Base-by-base conservation (phyloP, 176 grass and related monocot genomes). In the Calamus simplicifolius region DNA sequence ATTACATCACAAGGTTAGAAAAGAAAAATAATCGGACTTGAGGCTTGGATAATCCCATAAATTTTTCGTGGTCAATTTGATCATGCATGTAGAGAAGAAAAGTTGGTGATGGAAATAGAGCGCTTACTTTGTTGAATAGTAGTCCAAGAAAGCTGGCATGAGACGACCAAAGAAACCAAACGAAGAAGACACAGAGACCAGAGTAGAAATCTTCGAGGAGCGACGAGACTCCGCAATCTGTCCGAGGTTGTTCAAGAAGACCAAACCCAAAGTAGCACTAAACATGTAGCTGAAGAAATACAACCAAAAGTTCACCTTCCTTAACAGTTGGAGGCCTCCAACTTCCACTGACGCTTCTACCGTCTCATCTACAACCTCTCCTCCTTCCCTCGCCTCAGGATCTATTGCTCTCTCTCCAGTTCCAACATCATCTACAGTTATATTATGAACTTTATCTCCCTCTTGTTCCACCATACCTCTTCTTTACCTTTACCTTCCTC, bases 151-250 rank as follows among this genome's bases (percentile, higher is more conserved):
- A 73, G 88, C 83, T 16, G 93, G 93, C 69, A 92, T 26, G 56
- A 98, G 93, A 31, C 93, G 93, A 17, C 93, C 93, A 74, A 98
- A 88, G 84, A 98, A 98, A 52, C 93, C 87, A 58, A 98, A 98
- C 4, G 93, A 92, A 4, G 93, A 98, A 2, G 84, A 98, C 1
- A 98, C 69, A 5, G 93, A 92, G 25, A 98, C 93, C 1, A 98
- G 75, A 3, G 81, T 85, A 56, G 93, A 85, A 61, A 70, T 76
- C 72, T 80, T 14, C 16, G 31, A 27, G 31, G 92, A 73, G 13
- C 79, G 25, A 3, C 87, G 78, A 12, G 93, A 98, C 79, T 98
- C 78, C 14, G 93, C 93, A 59, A 98, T 98, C 64, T 98, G 93
- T 4, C 93, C 93, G 2, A 98, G 64, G 64, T 98, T 98, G 77